Conservation (phyloP, 805 yeast genomes). For the Candida dajiaensis region DNA sequence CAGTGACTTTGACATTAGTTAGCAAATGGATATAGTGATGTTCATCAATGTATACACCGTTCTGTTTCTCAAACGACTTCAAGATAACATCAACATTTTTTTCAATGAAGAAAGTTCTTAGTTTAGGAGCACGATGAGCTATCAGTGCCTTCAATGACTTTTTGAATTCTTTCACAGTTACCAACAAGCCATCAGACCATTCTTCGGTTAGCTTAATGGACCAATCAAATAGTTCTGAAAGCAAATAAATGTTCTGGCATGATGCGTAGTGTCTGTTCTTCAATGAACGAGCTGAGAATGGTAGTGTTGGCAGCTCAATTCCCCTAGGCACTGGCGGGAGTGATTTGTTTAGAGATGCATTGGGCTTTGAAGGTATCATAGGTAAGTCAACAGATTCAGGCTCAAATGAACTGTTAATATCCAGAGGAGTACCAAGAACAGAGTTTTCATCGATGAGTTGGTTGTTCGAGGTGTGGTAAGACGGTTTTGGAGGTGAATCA, state of each 20-base stretch:
- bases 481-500: background rate
- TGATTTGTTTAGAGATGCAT: constrained; percentile 3
- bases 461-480: background rate
- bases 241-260: constrained; percentile 40
- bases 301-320: constrained; percentile 46
- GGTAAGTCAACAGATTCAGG: background rate
- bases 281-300: constrained; percentile 46
- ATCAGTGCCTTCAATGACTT: constrained; percentile 46
- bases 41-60: constrained; percentile 36
- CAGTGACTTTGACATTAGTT: constrained; percentile 29
- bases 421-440: background rate
- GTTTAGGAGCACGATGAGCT: constrained; percentile 43
- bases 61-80: constrained; percentile 33
- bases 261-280: constrained; percentile 42
- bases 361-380: background rate
- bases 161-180: constrained; percentile 47
- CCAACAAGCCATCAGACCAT: constrained; percentile 48
- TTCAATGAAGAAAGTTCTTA: constrained; percentile 44
- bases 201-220: constrained; percentile 38
- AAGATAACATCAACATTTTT: constrained; percentile 45
- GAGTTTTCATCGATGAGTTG: background rate
- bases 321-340: constrained; percentile 37
- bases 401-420: background rate
- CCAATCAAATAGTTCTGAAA: constrained; percentile 50
- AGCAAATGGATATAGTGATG: constrained; percentile 23